Evolutionary conservation across 2,329 filamentous ascomycete species (phyloP), one percentile per base, ranked within the genome.

Genomic region (Colletotrichum costaricense): DNA sequence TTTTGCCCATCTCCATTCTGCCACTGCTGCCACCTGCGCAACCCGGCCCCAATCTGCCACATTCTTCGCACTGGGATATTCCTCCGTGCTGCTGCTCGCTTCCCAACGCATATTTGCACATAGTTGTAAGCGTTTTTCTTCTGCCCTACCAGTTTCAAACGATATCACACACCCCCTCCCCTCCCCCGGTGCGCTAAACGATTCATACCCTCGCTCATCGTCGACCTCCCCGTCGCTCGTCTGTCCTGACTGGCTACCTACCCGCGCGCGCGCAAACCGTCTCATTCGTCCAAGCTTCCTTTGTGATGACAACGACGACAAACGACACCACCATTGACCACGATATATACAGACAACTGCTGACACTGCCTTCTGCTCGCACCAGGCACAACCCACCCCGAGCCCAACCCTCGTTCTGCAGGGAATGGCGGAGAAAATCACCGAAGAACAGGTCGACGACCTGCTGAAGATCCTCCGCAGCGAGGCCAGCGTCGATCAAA

Each of bases 401-500:
- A 59, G 58, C 66, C 62, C 56, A 64, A 64, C 63, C 67, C 57
- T 70, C 66, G 62, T 70, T 62, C 16, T 69, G 66, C 63, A 63
- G 74, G 74, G 73, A 79, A 87, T 90, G 88, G 86, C 87, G 78
- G 89, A 91, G 78, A 89, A 86, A 81, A 86, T 91, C 79, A 88
- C 86, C 73, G 89, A 91, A 77, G 84, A 89, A 80, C 88, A 90
- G 84, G 88, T 90, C 81, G 82, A 85, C 66, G 86, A 88, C 83
- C 84, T 91, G 75, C 78, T 86, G 75, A 82, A 84, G 58, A 83
- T 90, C 74, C 82, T 91, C 67, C 85, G 85, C 81, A 89, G 90
- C 77, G 93, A 94, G 77, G 88, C 89, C 49, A 88, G 91, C 62
- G 86, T 94, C 77, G 93, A 95, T 78, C 84, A 88, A 64, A 95